Conservation (phyloP, 2,329 filamentous ascomycete species). For the Aspergillus glaucus region DNA sequence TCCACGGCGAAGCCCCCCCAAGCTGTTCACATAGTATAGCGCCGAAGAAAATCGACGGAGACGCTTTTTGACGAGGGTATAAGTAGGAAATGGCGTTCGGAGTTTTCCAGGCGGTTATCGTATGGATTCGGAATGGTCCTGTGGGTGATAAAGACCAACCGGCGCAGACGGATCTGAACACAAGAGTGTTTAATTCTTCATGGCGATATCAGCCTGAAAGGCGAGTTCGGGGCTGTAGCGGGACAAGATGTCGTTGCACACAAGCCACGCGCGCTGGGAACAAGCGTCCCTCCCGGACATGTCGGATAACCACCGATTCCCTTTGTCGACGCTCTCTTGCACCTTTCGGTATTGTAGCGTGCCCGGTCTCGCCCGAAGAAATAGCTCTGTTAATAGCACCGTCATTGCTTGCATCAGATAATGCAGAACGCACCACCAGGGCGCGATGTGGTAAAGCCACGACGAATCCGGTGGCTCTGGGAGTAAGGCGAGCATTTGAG, state of each 20-base stretch:
- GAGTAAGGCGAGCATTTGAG: slow-evolving; percentile 29
- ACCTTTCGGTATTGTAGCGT: slow-evolving; percentile 22
- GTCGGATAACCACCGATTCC: slow-evolving; percentile 29
- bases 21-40: not conserved
- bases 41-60: not conserved
- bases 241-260: slow-evolving; percentile 22
- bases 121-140: not conserved
- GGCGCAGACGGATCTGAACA: not conserved
- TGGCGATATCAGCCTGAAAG: not conserved
- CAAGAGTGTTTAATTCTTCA: not conserved
- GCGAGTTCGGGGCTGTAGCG: slow-evolving; percentile 12
- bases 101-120: not conserved
- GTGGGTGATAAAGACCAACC: too few species aligned
- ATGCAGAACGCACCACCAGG: slow-evolving; percentile 39
- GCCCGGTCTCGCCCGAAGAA: slow-evolving; percentile 26
- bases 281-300: slow-evolving; percentile 29
- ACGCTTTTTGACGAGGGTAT: not conserved
- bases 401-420: slow-evolving; percentile 35
- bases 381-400: slow-evolving; percentile 31
- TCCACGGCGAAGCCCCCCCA: not conserved
- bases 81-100: not conserved
- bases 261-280: slow-evolving; percentile 28
- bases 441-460: slow-evolving; percentile 25
- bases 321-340: slow-evolving; percentile 27
- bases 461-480: slow-evolving; percentile 27